A percentile compares a stretch with the other conserved stretches of the same genome.
These are phyloP conservation scores for Populus hybrid DNA, from an alignment of 441 rosid genomes.

Conservation along the genomic window DNA sequence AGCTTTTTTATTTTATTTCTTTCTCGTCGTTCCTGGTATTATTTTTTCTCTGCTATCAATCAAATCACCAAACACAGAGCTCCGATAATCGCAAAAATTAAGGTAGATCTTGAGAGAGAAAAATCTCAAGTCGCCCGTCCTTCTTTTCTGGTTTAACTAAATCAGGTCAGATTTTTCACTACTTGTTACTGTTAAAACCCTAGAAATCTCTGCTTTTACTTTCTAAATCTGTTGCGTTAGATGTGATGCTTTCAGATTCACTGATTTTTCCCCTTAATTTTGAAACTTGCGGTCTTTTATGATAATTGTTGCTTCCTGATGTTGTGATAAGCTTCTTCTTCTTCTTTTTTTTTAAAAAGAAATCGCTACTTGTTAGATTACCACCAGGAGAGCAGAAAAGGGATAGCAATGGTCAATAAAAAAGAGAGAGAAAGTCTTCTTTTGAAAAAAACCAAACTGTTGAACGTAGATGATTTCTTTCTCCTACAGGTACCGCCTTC, in stretches of 20 bases:
- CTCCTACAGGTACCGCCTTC: slow-evolving; percentile 15
- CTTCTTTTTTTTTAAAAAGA: no score
- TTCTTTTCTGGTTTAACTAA: neutral
- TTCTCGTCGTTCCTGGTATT: neutral
- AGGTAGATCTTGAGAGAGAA: neutral
- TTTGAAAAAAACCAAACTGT: no score
- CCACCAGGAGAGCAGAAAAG: no score
- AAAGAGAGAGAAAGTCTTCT: no score
- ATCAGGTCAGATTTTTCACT: neutral
- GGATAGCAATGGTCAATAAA: no score
- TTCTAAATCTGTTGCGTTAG: neutral
- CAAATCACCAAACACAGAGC: no score
- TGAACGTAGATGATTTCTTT: neutral
- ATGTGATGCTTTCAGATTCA: neutral
- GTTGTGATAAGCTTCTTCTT: no score
- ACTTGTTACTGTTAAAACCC: neutral
- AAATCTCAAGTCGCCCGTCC: neutral
- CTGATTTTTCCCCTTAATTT: neutral
- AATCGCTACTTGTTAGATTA: no score
- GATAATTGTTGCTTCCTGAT: neutral
- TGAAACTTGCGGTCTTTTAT: neutral
- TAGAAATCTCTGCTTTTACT: neutral
- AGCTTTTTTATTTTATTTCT: no score
- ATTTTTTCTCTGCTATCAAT: neutral
- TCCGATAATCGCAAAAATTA: neutral